Base-by-base conservation (phyloP, 164 flowering plant species). In the Houttuynia cordata region DNA sequence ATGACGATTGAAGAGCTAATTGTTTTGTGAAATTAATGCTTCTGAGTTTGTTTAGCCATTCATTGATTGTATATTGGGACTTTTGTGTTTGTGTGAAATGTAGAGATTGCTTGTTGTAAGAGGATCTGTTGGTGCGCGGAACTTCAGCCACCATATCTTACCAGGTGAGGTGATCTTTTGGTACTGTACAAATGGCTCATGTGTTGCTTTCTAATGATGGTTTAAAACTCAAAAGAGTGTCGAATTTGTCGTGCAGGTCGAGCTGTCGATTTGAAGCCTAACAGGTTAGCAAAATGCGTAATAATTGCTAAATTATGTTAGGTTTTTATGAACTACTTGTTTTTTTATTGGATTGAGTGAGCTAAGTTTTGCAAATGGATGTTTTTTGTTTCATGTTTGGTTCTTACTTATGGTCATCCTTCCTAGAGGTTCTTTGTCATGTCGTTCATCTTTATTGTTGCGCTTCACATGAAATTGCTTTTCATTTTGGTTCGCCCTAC, bases 81-180 rank as follows among this genome's bases (percentile, higher is more conserved):
- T 45, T 45, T 45, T 45, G 3, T 23, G 10, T 54, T 9, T 54
- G 34, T 54, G 24, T 13, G 24, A 24, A 23, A 54, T 57, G 45
- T 76, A 78, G 81, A 60, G 70, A 34, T 30, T 67, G 24, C 68
- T 71, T 68, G 25, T 50, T 47, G 59, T 66, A 51, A 59, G 76
- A 56, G 72, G 76, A 53, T 56, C 65, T 54, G 65, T 62, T 51
- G 65, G 65, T 68, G 76, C 56, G 12, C 67, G 64, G 51, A 68
- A 57, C 66, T 64, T 80, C 60, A 58, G 64, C 60, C 57, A 54
- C 53, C 71, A 56, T 57, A 63, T 63, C 52, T 60, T 59, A 9
- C 68, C 70, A 42, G 86, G 86, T 82, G n/a, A n/a, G n/a, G n/a
- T n/a, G 68, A 66, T 37, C 13, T 40, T 56, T 54, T n/a, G 24